Evolutionary conservation across 2,329 filamentous ascomycete species (phyloP).

Genomic region (Trichoderma lentiforme): DNA sequence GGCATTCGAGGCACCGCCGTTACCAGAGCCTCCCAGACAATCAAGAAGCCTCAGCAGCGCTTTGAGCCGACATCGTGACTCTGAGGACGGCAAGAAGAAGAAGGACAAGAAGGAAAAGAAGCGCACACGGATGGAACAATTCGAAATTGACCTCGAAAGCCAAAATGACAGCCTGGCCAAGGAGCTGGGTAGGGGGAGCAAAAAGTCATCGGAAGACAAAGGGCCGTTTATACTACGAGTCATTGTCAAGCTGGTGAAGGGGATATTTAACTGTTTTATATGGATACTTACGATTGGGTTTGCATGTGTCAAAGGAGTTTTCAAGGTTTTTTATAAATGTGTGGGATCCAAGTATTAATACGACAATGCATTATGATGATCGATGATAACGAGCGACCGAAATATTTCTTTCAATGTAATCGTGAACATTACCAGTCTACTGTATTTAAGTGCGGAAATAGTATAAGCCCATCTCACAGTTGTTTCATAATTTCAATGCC

Average conservation of each 20-base stretch:
- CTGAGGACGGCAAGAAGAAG: constrained; percentile 37
- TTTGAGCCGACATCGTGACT: constrained; percentile 30
- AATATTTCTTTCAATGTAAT: neutral
- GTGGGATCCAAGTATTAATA: constrained; percentile 43
- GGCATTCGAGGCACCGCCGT: constrained; percentile 58
- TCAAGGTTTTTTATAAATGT: constrained; percentile 51
- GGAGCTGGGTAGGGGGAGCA: constrained; percentile 33
- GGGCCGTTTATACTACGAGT: constrained; percentile 49
- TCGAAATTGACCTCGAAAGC: constrained; percentile 62
- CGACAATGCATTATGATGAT: constrained; percentile 11
- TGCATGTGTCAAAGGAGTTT: constrained; percentile 50
- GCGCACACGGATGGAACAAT: constrained; percentile 49
- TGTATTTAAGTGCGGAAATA: neutral
- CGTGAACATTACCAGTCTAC: neutral
- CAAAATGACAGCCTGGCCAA: constrained; percentile 48
- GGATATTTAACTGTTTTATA: constrained; percentile 55
- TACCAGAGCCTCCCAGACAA: constrained; percentile 24
- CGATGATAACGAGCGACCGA: neutral
- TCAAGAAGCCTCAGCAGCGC: constrained; percentile 29
- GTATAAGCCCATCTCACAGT: neutral
- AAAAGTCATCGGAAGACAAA: constrained; percentile 44
- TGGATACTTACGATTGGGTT: constrained; percentile 57
- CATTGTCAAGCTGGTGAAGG: constrained; percentile 49
- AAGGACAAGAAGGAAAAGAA: constrained; percentile 44
- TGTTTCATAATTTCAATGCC: neutral